Conservation (phyloP, 2,329 filamentous ascomycete genomes). For the Aureobasidium vineae region DNA sequence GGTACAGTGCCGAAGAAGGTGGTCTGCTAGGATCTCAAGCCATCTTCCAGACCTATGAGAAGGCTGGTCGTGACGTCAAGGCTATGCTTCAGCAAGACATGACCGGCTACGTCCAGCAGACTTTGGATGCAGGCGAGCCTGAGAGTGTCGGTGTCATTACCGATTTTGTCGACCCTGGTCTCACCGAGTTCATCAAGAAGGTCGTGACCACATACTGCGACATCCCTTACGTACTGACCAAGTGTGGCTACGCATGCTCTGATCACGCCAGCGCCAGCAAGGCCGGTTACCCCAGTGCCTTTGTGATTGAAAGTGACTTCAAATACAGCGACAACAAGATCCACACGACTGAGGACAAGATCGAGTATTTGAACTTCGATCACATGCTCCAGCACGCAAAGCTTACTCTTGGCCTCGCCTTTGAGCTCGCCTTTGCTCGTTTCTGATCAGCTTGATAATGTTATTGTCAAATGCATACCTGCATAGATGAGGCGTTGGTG, state of each 20-base stretch:
- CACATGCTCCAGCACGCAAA: slow-evolving; percentile 91
- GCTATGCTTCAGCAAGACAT: slow-evolving; percentile 99
- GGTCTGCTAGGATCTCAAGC: slow-evolving; percentile 85
- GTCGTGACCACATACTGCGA: slow-evolving; percentile 84
- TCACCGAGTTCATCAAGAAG: slow-evolving; percentile 89
- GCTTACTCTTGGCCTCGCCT: slow-evolving; percentile 77
- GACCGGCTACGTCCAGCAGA: slow-evolving; percentile 85
- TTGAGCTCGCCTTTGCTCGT: slow-evolving; percentile 73
- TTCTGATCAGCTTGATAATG: slow-evolving; percentile 1
- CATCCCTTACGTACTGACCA: slow-evolving; percentile 82
- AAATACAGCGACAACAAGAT: slow-evolving; percentile 64
- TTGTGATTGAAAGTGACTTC: slow-evolving; percentile 73
- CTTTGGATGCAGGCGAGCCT: slow-evolving; percentile 73
- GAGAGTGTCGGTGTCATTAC: slow-evolving; percentile 92
- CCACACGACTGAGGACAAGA: slow-evolving; percentile 66
- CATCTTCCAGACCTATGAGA: slow-evolving; percentile 80
- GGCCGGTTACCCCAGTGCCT: slow-evolving; percentile 71
- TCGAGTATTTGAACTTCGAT: slow-evolving; percentile 74
- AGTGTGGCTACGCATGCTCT: slow-evolving; percentile 83
- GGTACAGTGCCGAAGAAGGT: slow-evolving; percentile 89
- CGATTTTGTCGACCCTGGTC: slow-evolving; percentile 77
- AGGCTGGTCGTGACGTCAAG: slow-evolving; percentile 71
- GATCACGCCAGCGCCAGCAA: slow-evolving; percentile 72
- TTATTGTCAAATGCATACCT: background rate
- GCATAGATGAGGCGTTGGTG: background rate